Evolutionary conservation across 2,329 filamentous ascomycete genomes (phyloP).

Genomic region (Chalaropsis ovoidea): DNA sequence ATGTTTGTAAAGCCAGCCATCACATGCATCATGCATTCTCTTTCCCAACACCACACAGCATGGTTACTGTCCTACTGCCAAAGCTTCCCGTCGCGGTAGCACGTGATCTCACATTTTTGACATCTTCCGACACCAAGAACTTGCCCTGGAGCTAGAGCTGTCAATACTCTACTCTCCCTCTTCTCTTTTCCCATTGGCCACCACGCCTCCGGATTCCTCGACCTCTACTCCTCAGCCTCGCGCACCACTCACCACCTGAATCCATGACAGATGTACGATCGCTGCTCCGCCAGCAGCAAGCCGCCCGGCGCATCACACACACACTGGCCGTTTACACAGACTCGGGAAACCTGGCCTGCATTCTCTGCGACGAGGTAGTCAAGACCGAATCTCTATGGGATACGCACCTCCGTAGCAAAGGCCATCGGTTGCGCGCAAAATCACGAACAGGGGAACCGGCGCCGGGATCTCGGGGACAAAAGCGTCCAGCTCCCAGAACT

Average conservation of each 20-base stretch:
- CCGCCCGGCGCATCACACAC: constrained; percentile 61
- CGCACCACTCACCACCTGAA: constrained; percentile 21
- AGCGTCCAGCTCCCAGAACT: constrained; percentile 30
- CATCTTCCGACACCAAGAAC: not conserved
- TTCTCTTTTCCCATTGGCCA: constrained; percentile 21
- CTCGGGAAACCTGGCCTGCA: constrained; percentile 57
- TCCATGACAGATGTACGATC: constrained; percentile 69
- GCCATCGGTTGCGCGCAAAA: constrained; percentile 33
- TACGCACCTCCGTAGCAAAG: constrained; percentile 44
- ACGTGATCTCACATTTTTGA: no score
- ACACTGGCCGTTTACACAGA: constrained; percentile 58
- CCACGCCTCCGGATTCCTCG: constrained; percentile 13
- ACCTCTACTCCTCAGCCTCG: not conserved
- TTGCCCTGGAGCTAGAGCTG: not conserved
- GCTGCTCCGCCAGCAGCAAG: constrained; percentile 67
- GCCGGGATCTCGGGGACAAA: constrained; percentile 22
- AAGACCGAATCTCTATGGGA: constrained; percentile 61
- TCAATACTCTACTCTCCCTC: not conserved
- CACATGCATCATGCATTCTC: no score
- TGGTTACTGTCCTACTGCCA: no score
- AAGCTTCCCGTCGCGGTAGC: no score
- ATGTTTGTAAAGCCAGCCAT: no score
- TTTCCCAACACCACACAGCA: no score
- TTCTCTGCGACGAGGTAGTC: constrained; percentile 52
- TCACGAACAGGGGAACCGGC: constrained; percentile 26